Evolutionary conservation across 352 stramenopile genomes (phyloP).

Genomic region (Globisporangium spiculum): DNA sequence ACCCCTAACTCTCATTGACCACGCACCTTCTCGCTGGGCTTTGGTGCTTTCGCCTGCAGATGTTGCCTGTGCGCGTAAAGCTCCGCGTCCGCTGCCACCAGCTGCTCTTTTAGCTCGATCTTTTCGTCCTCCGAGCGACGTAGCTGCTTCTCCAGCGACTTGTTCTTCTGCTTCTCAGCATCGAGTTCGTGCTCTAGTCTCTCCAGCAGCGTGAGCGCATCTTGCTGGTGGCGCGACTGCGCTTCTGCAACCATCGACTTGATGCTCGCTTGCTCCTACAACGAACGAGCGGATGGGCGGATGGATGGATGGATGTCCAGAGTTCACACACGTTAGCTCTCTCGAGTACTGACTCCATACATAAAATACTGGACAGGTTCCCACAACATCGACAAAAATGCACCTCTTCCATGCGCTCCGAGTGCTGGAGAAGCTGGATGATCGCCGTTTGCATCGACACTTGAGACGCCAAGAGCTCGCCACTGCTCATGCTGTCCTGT

Average conservation of each 20-base stretch:
- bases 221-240: conserved; percentile 25
- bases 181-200: conserved; percentile 26
- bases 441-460: conserved; percentile 27
- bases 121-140: conserved; percentile 30
- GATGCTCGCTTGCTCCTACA: conserved; percentile 26
- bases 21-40: conserved; percentile 7
- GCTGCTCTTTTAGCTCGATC: conserved; percentile 33
- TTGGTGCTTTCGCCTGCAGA: conserved; percentile 5
- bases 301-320: background rate
- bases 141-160: conserved; percentile 31
- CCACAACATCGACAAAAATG: background rate
- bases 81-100: conserved; percentile 45
- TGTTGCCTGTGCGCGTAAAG: conserved; percentile 32
- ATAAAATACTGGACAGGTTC: no score
- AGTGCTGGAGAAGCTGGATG: conserved; percentile 29
- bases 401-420: conserved; percentile 18
- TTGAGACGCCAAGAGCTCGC: conserved; percentile 8
- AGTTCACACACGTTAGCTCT: background rate
- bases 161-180: conserved; percentile 21
- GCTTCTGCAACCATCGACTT: conserved; percentile 30
- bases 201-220: conserved; percentile 27
- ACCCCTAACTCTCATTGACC: background rate
- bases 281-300: background rate
- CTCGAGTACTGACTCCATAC: no score
- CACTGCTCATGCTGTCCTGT: conserved; percentile 11